A percentile compares a stretch with the other conserved stretches of the same genome.
Conservation (phyloP, 768 basidiomycete genomes). For the Collybia nuda region DNA sequence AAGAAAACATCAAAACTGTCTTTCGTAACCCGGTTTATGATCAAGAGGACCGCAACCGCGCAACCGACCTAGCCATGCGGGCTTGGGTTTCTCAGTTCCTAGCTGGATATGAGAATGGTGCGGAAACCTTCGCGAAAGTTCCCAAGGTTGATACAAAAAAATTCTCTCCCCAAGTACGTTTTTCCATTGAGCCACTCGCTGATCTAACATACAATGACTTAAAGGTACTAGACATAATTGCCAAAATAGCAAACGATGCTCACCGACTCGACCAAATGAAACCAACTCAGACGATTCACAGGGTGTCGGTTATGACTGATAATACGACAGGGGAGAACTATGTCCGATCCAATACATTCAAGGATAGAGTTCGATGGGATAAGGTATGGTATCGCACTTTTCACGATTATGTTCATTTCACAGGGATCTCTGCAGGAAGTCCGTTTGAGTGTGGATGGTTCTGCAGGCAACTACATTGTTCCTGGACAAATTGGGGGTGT, state of each 20-base stretch:
- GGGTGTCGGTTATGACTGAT: conserved; percentile 26
- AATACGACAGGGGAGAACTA: conserved; percentile 19
- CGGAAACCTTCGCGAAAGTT: conserved; percentile 40
- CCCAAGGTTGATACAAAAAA: conserved; percentile 43
- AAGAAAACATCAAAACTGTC: conserved; percentile 32
- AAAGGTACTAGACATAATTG: conserved; percentile 39
- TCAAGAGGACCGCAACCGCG: conserved; percentile 24
- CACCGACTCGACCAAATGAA: conserved; percentile 48
- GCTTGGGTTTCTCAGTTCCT: conserved; percentile 55
- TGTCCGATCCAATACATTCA: conserved; percentile 35
- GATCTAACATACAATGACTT: conserved; percentile 1
- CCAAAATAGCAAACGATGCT: conserved; percentile 44
- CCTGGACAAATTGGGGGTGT: conserved; percentile 42
- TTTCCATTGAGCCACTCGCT: background rate
- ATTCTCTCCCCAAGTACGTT: conserved; percentile 31
- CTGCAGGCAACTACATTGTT: conserved; percentile 34
- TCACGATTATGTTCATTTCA: background rate
- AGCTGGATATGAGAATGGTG: conserved; percentile 37
- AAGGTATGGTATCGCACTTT: conserved; percentile 32
- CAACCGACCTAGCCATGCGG: conserved; percentile 37
- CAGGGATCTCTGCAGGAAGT: conserved; percentile 19
- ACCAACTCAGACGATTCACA: conserved; percentile 42
- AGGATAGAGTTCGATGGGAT: conserved; percentile 27
- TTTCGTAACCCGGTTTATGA: conserved; percentile 38
- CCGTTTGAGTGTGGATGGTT: conserved; percentile 23